These are phyloP conservation scores for Tylopilus plumbeoviolaceoides DNA, from an alignment of 768 basidiomycete species.

Conservation along the genomic window DNA sequence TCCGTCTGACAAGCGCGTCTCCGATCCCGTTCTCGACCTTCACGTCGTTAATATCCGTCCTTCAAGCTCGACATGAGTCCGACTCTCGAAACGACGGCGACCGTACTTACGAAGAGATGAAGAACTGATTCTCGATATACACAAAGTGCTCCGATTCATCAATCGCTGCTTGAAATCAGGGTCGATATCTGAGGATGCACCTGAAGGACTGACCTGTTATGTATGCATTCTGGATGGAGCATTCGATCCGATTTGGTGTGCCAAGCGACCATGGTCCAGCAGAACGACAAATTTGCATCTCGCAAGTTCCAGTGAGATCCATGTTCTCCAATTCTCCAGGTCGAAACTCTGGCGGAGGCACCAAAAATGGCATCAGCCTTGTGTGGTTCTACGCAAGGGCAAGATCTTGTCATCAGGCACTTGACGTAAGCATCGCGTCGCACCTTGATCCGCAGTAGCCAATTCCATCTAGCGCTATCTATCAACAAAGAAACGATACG, in stretches of 20 bases:
- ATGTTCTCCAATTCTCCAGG: constrained; percentile 70
- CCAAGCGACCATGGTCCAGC: constrained; percentile 97
- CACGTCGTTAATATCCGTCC: constrained; percentile 81
- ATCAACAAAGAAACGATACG: constrained; percentile 1
- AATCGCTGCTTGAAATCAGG: constrained; percentile 54
- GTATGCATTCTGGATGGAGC: constrained; percentile 94
- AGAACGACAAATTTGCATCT: constrained; percentile 94
- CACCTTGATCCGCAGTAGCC: constrained; percentile 89
- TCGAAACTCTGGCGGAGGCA: constrained; percentile 92
- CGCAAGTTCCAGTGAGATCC: constrained; percentile 92
- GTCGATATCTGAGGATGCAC: neutral
- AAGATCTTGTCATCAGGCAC: neutral
- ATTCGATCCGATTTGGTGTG: constrained; percentile 77
- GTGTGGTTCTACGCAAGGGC: constrained; percentile 70
- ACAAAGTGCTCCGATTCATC: constrained; percentile 95
- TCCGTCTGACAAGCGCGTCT: constrained; percentile 87
- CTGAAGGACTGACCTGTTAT: constrained; percentile 57
- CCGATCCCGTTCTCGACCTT: constrained; percentile 92
- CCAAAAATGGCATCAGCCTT: constrained; percentile 86
- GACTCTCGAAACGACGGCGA: neutral
- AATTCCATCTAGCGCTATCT: constrained; percentile 71
- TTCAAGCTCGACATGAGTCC: constrained; percentile 25
- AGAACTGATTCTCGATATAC: constrained; percentile 96
- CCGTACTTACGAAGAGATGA: constrained; percentile 73
- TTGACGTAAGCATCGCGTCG: constrained; percentile 10